Base-by-base conservation (phyloP, 192 early-diverging fungal genomes). In the Backusella westeae region DNA sequence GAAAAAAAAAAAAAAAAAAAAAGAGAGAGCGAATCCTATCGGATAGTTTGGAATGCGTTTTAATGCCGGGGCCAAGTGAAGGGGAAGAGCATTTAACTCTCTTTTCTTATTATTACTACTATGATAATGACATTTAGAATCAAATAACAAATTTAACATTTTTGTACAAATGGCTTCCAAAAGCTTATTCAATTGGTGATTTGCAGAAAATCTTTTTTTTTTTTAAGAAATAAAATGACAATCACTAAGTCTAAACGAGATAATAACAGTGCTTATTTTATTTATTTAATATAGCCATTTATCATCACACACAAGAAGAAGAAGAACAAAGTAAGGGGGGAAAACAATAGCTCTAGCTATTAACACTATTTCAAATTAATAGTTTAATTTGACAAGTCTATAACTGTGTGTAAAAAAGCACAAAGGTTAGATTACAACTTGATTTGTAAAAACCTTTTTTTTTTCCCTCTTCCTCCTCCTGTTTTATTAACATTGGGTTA, bases 301-400 rank as follows among this genome's bases (percentile, higher is more conserved):
- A 59, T 59, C 9, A 23, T 4, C 21, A 26, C 8, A 26, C 8
- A 59, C 21, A 59, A 59, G 46, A 49, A 49, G 19, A 49, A 49
- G 46, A 49, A 49, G 19, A 59, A 26, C 23, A 26, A 59, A 21
- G 21, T 19, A 59, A 26, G 10, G 23, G 53, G 53, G 53, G 53
- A 59, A 59, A 59, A 53, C 53, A 59, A 49, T 49, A 49, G 46
- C 17, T 59, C 6, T 9, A 26, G 26, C 53, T 59, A 59, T 59
- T 59, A 59, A 26, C 53, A 59, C 53, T 26, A 59, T 63, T 63
- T 26, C 26, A 23, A 63, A 63, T 63, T 63, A 63, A 63, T 63
- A 63, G 56, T 63, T 63, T 63, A 63, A 63, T 63, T 63, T 63
- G 21, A 63, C 56, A 63, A 63, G 56, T 63, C 19, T 69, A 69